These are phyloP conservation scores for Abelmoschus esculentus DNA, from an alignment of 345 rosid species.

Conservation along the genomic window DNA sequence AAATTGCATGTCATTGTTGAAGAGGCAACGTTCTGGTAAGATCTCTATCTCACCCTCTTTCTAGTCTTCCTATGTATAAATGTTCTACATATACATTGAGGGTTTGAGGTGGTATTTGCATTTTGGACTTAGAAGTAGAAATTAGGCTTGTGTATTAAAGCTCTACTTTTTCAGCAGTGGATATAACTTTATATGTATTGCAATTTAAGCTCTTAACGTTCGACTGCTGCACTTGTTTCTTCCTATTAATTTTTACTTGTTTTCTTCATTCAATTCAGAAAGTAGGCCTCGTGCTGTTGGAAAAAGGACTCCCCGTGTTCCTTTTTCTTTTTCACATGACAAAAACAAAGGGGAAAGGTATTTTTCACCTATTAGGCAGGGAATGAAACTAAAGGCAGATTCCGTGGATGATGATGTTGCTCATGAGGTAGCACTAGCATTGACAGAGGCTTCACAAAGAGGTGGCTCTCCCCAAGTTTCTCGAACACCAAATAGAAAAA, in stretches of 20 bases:
- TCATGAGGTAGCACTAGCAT: slow-evolving; percentile 67
- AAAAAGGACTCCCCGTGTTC: slow-evolving; percentile 79
- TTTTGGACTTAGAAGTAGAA: neutral
- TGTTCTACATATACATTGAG: neutral
- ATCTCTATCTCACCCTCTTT: slow-evolving; percentile 15
- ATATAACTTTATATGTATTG: neutral
- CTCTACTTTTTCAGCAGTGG: neutral
- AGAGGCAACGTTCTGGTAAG: slow-evolving; percentile 62
- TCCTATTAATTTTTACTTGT: slow-evolving; percentile 12
- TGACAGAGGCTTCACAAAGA: slow-evolving; percentile 72
- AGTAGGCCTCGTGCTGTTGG: slow-evolving; percentile 77
- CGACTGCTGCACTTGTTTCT: neutral
- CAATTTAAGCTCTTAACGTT: slow-evolving; percentile 3
- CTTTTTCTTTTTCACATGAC: slow-evolving; percentile 47
- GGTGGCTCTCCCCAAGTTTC: slow-evolving; percentile 58
- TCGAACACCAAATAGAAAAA: slow-evolving; percentile 44
- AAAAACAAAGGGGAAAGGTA: slow-evolving; percentile 42
- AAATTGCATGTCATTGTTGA: slow-evolving; percentile 46
- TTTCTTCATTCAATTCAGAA: slow-evolving; percentile 33
- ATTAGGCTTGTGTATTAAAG: slow-evolving; percentile 6
- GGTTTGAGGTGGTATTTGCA: neutral
- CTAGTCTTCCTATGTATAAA: neutral
- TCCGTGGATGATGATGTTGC: slow-evolving; percentile 63
- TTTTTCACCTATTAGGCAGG: slow-evolving; percentile 50
- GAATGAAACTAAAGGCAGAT: slow-evolving; percentile 40